Base-by-base conservation (phyloP, 2,329 filamentous ascomycete species). In the Claviceps sp. region DNA sequence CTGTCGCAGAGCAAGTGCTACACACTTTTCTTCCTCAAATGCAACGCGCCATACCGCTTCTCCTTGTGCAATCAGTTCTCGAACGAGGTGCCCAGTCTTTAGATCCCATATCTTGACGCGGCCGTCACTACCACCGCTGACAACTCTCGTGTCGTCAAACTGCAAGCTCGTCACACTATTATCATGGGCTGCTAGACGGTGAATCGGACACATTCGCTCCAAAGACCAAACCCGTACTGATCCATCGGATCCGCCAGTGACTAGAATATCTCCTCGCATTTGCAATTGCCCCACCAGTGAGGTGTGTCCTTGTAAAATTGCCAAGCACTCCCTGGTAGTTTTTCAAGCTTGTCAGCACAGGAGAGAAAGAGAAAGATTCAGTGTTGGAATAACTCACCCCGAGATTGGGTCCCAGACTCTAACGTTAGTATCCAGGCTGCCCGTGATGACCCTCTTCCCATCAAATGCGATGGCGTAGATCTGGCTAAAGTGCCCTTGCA, bases 391-490 rank as follows among this genome's bases (percentile, higher is more conserved):
- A 4, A 53, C 82, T 70, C 74, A 87, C 84, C 89, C 90, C 60
- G 88, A 89, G 48, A 77, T 81, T 26, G 89, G 88, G 72, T 98
- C 89, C 93, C 93, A 98, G 56, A 98, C 94, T 57, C 93, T 79
- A 26, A 98, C 91, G 60, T 91, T 96, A 3, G 93, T 98, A 68
- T 98, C 93, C 56, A 98, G 73, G 67, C 90, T 96, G 50, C 93
- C 93, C 10, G 93, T 98, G 39, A 94, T 91, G 53, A 98, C 90
- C 57, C 90, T 81, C 59, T 84, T 84, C 41, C 93, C 93, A 65
- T 98, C 93, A 68, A 97, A 98, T 1, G 93, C 93, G 64, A 98
- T 95, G 19, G 93, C 93, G 65, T 98, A 98, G 54, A 98, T 98
- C 65, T 98, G 93, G 65, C 91, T 97, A 70, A 96, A 98, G 68